Evolutionary conservation across 2,329 filamentous ascomycete species (phyloP).

Genomic region (Tricladium varicosporioides): DNA sequence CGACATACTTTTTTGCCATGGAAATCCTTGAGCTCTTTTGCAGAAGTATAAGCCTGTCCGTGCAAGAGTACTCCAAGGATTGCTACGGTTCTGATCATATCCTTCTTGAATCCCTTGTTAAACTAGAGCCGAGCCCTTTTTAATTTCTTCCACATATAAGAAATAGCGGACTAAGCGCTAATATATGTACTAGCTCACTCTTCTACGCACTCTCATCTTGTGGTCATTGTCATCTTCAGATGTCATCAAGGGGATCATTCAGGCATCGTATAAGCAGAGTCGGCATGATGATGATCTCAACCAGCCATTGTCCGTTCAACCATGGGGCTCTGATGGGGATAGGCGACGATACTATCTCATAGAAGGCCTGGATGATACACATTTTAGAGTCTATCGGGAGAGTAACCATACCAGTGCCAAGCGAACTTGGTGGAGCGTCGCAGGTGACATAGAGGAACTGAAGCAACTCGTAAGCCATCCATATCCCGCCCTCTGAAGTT

Average conservation of each 20-base stretch:
- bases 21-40: too few relatives aligned
- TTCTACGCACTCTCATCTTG: conserved; percentile 78
- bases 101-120: too few relatives aligned
- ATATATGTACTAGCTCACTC: conserved; percentile 59
- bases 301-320: conserved; percentile 83
- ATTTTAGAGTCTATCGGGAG: conserved; percentile 91
- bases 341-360: conserved; percentile 92
- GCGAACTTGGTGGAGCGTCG: conserved; percentile 88
- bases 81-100: too few relatives aligned
- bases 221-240: conserved; percentile 93
- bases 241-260: conserved; percentile 74
- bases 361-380: conserved; percentile 90
- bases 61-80: too few relatives aligned
- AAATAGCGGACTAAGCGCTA: not conserved
- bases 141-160: too few relatives aligned
- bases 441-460: conserved; percentile 85
- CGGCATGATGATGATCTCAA: conserved; percentile 77
- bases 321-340: conserved; percentile 86
- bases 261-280: conserved; percentile 82
- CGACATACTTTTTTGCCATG: not conserved
- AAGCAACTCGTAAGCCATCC: conserved; percentile 36
- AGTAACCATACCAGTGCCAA: conserved; percentile 77
- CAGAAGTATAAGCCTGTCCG: too few relatives aligned
- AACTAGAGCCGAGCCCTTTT: too few relatives aligned
- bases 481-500: not conserved